phyloP scores from a whole-genome alignment of 2,329 filamentous ascomycete species.

The Teratosphaeria zuluensis region DNA sequence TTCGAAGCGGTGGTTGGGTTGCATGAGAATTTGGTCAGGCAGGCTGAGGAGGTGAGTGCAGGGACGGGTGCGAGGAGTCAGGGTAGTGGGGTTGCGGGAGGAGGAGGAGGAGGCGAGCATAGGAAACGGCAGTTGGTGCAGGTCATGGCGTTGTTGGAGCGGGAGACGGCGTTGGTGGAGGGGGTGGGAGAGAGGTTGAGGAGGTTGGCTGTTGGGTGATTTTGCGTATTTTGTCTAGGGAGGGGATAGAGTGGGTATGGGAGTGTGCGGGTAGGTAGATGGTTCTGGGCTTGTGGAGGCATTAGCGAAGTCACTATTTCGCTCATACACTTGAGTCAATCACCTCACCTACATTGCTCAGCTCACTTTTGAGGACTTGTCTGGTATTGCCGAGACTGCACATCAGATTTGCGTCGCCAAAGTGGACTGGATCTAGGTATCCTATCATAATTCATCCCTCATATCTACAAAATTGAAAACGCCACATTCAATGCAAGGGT shows the following conservation, averaged over 20 bases:
- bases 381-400: too few species aligned
- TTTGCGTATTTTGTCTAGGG: too few species aligned
- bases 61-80: too few species aligned
- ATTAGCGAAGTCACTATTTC: too few species aligned
- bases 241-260: background rate
- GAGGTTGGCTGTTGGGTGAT: conserved; percentile 32
- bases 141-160: conserved; percentile 53
- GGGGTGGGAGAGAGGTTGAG: conserved; percentile 55
- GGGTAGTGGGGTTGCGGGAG: too few species aligned
- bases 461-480: background rate
- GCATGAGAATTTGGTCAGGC: conserved; percentile 17
- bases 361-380: too few species aligned
- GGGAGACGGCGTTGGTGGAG: conserved; percentile 59
- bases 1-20: conserved; percentile 16
- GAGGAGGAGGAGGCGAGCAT: conserved; percentile 30
- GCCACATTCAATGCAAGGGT: background rate
- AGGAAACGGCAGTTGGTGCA: conserved; percentile 54
- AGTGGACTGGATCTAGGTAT: too few species aligned
- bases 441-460: background rate
- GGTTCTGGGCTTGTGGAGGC: background rate
- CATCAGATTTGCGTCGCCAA: too few species aligned
- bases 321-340: too few species aligned
- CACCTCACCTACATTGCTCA: too few species aligned
- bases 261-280: background rate
- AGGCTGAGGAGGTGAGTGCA: conserved; percentile 36